These are phyloP conservation scores for Cyanidioschyzon merolae DNA, from an alignment of 23 red algal species.

Conservation along the genomic window DNA sequence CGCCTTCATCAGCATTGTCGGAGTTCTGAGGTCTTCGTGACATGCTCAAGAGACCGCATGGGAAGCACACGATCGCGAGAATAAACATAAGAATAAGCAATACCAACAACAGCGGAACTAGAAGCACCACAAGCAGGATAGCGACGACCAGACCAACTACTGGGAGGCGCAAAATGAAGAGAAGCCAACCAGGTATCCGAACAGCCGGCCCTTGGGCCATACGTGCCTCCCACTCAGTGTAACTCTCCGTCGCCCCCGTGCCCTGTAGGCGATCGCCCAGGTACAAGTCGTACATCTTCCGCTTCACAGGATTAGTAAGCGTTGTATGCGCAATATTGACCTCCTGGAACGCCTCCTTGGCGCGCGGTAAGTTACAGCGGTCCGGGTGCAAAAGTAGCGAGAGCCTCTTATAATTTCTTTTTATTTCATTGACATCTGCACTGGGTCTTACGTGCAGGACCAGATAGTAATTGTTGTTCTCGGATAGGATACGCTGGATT, in stretches of 20 bases:
- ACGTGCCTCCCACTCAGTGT: slow-evolving; percentile 88
- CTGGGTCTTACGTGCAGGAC: slow-evolving; percentile 68
- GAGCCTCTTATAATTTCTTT: slow-evolving; percentile 88
- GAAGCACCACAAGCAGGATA: slow-evolving; percentile 36
- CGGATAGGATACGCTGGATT: neutral
- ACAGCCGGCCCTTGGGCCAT: slow-evolving; percentile 40
- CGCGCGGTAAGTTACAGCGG: slow-evolving; percentile 60
- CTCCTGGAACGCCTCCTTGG: slow-evolving; percentile 65
- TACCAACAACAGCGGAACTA: slow-evolving; percentile 62
- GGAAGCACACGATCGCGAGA: slow-evolving; percentile 35
- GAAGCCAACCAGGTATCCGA: slow-evolving; percentile 64
- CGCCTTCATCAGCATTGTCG: too few relatives aligned
- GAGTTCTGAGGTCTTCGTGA: neutral
- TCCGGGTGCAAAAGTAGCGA: slow-evolving; percentile 88
- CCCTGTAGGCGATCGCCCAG: slow-evolving; percentile 45
- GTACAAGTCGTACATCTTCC: slow-evolving; percentile 83
- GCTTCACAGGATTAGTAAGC: slow-evolving; percentile 71
- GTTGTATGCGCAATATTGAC: slow-evolving; percentile 89
- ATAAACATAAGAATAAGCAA: slow-evolving; percentile 42
- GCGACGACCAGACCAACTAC: slow-evolving; percentile 51
- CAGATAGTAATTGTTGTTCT: slow-evolving; percentile 46
- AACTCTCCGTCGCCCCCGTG: slow-evolving; percentile 56
- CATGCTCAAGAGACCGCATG: slow-evolving; percentile 19
- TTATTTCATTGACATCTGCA: slow-evolving; percentile 45
- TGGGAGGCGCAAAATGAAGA: slow-evolving; percentile 36